Base-by-base conservation (phyloP, 495 filamentous ascomycete species). In the Cairneyella variabilis region DNA sequence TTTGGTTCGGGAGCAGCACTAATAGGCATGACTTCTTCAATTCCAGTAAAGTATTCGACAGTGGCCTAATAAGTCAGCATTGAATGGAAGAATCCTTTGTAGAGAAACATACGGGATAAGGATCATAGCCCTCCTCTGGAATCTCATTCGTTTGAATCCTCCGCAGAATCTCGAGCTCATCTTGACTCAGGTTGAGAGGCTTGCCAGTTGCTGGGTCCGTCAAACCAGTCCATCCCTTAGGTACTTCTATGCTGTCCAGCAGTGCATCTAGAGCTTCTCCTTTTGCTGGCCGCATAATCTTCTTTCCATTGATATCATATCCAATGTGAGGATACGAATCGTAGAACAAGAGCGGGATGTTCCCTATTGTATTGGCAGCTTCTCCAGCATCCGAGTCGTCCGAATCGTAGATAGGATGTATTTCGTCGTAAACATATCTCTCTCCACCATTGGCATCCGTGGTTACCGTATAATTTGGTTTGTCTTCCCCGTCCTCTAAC, bases 291-390 rank as follows among this genome's bases (percentile, higher is more conserved):
- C 93, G 88, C 83, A 95, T 85, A 51, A 98, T 95, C 69, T 89
- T 95, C 76, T 91, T 96, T 67, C 93, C 93, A 71, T 98, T 95
- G 69, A 98, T 96, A 65, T 97, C 88, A 69, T 98, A 98, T 37
- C 93, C 93, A 66, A 98, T 96, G 67, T 98, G 93, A 48, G 95
- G 93, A 65, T 96, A 97, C 40, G 88, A 85, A 64, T 97, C 92
- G 76, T 98, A 98, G 71, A 96, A 96, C 23, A 85, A 84, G 17
- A 97, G 69, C 11, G 92, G 90, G 54, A 98, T 98, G 65, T 97
- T 78, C 52, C 93, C 93, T 65, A 98, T 96, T 3, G 93, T 97
- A 66, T 97, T 98, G 11, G 74, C 73, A 22, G 84, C 82, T 22
- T 81, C 85, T 40, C 87, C 83, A 7, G 84, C 83, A 63, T 97